Conservation (phyloP, 208 protist genomes). For the Wallacemonas collosoma region DNA sequence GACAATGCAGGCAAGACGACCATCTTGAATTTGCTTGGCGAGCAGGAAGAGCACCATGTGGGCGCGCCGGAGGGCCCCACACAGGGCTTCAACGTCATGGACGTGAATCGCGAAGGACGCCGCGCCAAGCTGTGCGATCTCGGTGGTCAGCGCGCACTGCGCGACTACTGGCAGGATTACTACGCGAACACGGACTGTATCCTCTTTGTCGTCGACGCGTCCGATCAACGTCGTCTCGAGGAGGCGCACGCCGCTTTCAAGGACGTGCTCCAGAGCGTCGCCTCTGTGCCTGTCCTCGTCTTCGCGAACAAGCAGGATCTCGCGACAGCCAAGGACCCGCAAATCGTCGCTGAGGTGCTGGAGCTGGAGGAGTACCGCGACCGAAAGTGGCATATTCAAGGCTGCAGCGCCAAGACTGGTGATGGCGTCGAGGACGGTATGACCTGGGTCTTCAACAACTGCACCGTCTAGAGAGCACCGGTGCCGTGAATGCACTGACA, state of each 20-base stretch:
- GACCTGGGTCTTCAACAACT: conserved; percentile 89
- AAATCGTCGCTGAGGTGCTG: conserved; percentile 79
- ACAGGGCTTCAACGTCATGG: conserved; percentile 99
- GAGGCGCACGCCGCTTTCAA: conserved; percentile 95
- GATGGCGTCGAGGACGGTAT: conserved; percentile 93
- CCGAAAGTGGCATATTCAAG: conserved; percentile 96
- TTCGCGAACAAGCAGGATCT: conserved; percentile 99
- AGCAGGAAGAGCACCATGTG: conserved; percentile 57
- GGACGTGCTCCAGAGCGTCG: conserved; percentile 94
- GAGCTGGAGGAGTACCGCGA: conserved; percentile 90
- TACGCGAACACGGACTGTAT: conserved; percentile 97
- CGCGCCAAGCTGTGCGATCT: conserved; percentile 99
- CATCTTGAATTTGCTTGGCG: conserved; percentile 93
- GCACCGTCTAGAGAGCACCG: conserved; percentile 15
- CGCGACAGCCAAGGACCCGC: conserved; percentile 80
- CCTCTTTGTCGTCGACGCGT: conserved; percentile 97
- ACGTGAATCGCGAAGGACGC: conserved; percentile 93
- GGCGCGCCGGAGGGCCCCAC: conserved; percentile 97
- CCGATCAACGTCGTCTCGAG: conserved; percentile 87
- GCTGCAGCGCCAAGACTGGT: conserved; percentile 95
- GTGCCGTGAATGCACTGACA: no score
- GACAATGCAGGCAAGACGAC: conserved; percentile 98
- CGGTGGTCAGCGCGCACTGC: conserved; percentile 98
- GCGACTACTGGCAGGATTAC: conserved; percentile 98
- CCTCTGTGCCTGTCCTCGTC: conserved; percentile 97